Percentiles rank a stretch among this genome's conserved stretches.
phyloP scores from a whole-genome alignment of 1,284 basidiomycete genomes.

The Grifola frondosa region DNA sequence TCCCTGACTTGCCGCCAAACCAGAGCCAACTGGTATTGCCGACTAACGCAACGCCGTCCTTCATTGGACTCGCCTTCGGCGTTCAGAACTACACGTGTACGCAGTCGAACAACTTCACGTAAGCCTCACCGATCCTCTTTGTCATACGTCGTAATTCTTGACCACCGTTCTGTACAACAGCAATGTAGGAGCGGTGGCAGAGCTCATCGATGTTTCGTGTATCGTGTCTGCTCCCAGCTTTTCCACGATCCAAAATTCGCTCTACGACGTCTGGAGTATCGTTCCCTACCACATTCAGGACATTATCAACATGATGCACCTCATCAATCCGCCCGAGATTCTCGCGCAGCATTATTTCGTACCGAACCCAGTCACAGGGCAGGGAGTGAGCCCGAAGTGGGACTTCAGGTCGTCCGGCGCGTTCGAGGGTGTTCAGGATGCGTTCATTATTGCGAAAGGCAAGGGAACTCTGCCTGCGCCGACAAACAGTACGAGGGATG shows the following conservation, averaged over 20 bases:
- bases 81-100: conserved; percentile 45
- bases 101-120: conserved; percentile 36
- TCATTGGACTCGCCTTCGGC: conserved; percentile 43
- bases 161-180: conserved; percentile 19
- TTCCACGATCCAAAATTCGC: conserved; percentile 40
- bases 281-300: conserved; percentile 33
- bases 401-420: conserved; percentile 49
- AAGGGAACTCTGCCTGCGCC: conserved; percentile 45
- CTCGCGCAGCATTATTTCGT: conserved; percentile 62
- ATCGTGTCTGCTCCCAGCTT: conserved; percentile 40
- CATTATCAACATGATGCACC: conserved; percentile 36
- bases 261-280: conserved; percentile 39
- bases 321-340: conserved; percentile 25
- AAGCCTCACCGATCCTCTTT: conserved; percentile 8
- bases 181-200: conserved; percentile 54
- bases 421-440: conserved; percentile 41
- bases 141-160: conserved; percentile 4
- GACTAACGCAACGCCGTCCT: conserved; percentile 29
- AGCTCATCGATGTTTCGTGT: conserved; percentile 62
- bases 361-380: conserved; percentile 40
- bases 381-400: conserved; percentile 54
- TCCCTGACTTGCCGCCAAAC: conserved; percentile 23
- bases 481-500: conserved; percentile 39
- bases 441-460: conserved; percentile 49
- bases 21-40: conserved; percentile 28